Evolutionary conservation across 2,329 filamentous ascomycete species (phyloP), one percentile per base, ranked within the genome.

Genomic region (Hymenotorrendiella dingleyae): DNA sequence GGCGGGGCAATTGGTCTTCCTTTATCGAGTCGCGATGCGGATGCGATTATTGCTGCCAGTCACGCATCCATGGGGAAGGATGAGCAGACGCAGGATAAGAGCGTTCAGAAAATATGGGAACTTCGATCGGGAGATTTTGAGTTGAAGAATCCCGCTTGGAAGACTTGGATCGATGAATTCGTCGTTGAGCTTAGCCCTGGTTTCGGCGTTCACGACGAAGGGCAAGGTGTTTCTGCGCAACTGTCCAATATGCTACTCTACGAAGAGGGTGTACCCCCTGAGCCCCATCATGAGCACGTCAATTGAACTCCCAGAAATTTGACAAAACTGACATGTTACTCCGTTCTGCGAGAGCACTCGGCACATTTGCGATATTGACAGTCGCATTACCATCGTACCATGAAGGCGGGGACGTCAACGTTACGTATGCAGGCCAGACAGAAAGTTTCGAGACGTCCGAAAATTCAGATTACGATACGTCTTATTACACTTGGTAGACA

Each of bases 301-400:
- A 20, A 14, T 2, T 3, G 6, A 17, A 17, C n/a, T 9, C 2
- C 34, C 6, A 17, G 3, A 16, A 5, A 3, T 24, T 23, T 20
- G 24, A 28, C 10, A 7, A 12, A 11, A 22, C 14, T 40, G 33
- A 23, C 39, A 14, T 11, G 30, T 14, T 19, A 14, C 6, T 3
- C 14, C 55, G 50, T 53, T 68, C 64, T 0, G 67, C 73, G 46
- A 73, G 72, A 37, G 61, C 58, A 0, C 64, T 66, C 0, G 64
- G 65, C 14, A 73, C 73, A 67, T 65, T 77, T 46, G 73, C 69
- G 4, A 76, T 68, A 71, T 59, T 78, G 2, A 63, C 71, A 34
- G 56, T 78, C 19, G 67, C 63, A 46, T 57, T 77, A 4, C 71
- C 72, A 0, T 76, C 69, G 0, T 26, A 54, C 4, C 70, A 76